Percentiles rank a stretch among this genome's conserved stretches.
These are phyloP conservation scores for Echeveria elegans DNA, from an alignment of 164 flowering plant species.

Conservation along the genomic window DNA sequence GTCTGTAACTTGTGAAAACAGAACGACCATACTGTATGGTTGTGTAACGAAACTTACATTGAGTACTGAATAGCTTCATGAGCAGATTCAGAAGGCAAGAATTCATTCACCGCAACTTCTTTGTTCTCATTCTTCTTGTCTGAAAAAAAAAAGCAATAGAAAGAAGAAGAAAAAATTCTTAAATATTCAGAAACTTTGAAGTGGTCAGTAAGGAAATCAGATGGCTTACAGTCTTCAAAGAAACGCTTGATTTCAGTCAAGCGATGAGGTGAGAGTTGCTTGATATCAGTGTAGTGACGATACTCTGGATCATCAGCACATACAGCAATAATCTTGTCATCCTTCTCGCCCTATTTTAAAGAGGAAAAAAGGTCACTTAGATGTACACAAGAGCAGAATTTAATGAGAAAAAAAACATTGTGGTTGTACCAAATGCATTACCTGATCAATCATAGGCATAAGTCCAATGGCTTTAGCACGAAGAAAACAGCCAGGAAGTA, in stretches of 20 bases:
- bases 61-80: constrained; percentile 8
- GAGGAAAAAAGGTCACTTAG: neutral
- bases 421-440: constrained; percentile 15
- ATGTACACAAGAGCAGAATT: neutral
- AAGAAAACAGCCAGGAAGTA: constrained; percentile 75
- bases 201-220: neutral
- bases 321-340: constrained; percentile 11
- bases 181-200: neutral
- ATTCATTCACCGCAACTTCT: constrained; percentile 2
- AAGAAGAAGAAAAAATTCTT: neutral
- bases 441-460: constrained; percentile 94
- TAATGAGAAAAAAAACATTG: neutral
- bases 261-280: constrained; percentile 11
- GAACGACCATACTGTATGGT: neutral
- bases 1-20: neutral
- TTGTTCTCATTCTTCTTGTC: constrained; percentile 12
- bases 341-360: constrained; percentile 2
- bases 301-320: constrained; percentile 11
- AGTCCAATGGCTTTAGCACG: constrained; percentile 78
- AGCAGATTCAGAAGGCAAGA: constrained; percentile 8
- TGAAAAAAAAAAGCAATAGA: neutral
- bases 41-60: neutral
- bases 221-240: constrained; percentile 7
- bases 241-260: constrained; percentile 7
- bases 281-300: constrained; percentile 8